phyloP scores from a whole-genome alignment of 306 rosid genomes.

The Castanospermum australe region DNA sequence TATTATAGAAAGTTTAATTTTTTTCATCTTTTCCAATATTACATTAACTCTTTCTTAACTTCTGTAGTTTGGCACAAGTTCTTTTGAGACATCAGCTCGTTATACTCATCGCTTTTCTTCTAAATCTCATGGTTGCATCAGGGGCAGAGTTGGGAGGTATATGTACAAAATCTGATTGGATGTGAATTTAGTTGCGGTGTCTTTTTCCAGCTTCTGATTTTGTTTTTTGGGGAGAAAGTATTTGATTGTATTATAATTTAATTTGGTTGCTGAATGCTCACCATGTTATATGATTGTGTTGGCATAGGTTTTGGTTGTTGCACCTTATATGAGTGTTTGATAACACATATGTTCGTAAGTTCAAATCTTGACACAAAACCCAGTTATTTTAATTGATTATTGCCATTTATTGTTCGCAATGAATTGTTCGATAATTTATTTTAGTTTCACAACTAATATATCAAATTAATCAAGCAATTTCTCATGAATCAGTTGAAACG shows the following conservation, averaged over 20 bases:
- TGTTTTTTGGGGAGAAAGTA: not conserved
- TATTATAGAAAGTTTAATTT: not conserved
- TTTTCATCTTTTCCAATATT: constrained; percentile 23
- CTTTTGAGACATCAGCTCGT: constrained; percentile 67
- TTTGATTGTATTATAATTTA: not conserved
- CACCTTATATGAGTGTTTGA: not conserved
- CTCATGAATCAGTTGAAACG: not conserved
- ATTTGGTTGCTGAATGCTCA: constrained; percentile 5
- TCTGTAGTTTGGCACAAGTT: constrained; percentile 72
- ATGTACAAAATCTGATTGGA: constrained; percentile 16
- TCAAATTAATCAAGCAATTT: not conserved
- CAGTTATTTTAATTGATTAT: not conserved
- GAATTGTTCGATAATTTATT: not conserved
- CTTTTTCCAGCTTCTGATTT: constrained; percentile 9
- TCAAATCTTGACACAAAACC: not conserved
- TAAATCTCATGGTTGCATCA: constrained; percentile 84
- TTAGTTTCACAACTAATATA: not conserved
- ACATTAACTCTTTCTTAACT: constrained; percentile 38
- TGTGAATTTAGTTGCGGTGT: not conserved
- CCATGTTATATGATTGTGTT: not conserved
- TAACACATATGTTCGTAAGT: not conserved
- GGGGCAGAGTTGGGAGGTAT: constrained; percentile 92
- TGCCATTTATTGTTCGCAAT: not conserved
- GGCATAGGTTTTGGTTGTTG: not conserved
- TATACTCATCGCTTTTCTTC: constrained; percentile 76